Evolutionary conservation across 768 basidiomycete genomes (phyloP), one percentile per base, ranked within the genome.

Genomic region (Calvatia gigantea): DNA sequence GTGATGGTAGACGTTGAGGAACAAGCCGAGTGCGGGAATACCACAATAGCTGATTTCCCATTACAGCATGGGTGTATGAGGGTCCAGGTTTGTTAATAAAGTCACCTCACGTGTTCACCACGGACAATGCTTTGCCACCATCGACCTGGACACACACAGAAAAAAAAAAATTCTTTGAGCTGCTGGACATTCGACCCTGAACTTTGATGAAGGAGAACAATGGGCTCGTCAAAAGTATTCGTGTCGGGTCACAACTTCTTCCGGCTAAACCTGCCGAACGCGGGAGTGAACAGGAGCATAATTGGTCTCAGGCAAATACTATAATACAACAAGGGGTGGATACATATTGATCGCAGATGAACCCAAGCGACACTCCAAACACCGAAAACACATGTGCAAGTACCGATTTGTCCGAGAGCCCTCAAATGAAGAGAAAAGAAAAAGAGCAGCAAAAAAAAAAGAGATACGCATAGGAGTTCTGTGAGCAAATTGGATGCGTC

Each of bases 1-100:
- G 58, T 38, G 27, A 38, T 50, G 55, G 49, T 31, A 38, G 52
- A 50, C 27, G 39, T 45, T 48, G 55, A 42, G 49, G 56, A 42
- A 59, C 39, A 57, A 61, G 49, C 58, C 53, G 29, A 42, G 38
- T 35, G 45, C 38, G 39, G 38, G 39, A 50, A 49, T 41, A n/a
- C n/a, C 58, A 45, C 57, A 48, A 48, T 48, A 28, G 43, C 51
- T 27, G 42, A 51, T 51, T 51, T 51, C 50, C 55, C 44, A 46
- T 60, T 59, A 52, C 28, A 51, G 58, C 50, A 58, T 61, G 59
- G 61, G 51, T 41, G 57, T 50, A 58, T 69, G 64, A 69, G 49
- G 67, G 67, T 69, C 67, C 69, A 65, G 66, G 58, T 67, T 70
- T 67, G 64, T 65, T 58, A 56, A 28, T 32, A n/a, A 25, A 45